phyloP scores from a whole-genome alignment of 2,329 filamentous ascomycete species.

The Epichloe sp. region DNA sequence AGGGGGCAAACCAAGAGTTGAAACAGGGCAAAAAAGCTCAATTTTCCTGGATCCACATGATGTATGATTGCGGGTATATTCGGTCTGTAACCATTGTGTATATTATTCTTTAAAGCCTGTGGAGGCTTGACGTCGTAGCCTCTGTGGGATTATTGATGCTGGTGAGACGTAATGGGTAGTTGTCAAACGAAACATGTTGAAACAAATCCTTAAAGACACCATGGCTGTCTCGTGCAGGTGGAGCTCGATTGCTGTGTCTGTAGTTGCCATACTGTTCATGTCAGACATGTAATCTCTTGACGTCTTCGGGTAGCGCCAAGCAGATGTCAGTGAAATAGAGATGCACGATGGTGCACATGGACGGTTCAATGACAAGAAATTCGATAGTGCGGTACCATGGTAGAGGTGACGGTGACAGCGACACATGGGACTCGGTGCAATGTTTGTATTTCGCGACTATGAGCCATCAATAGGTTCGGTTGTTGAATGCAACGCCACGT shows the following conservation, averaged over 20 bases:
- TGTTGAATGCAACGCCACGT: not conserved
- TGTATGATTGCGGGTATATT: slow-evolving; percentile 1
- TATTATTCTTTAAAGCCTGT: not conserved
- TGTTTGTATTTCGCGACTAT: not conserved
- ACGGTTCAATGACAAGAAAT: too few relatives aligned
- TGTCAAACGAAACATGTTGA: not conserved
- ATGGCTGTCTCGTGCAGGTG: too few relatives aligned
- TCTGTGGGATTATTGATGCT: not conserved
- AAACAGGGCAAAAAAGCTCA: not conserved
- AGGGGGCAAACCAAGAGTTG: not conserved
- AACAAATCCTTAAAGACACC: not conserved
- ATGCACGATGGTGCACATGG: too few relatives aligned
- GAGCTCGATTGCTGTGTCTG: too few relatives aligned
- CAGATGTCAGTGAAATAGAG: too few relatives aligned
- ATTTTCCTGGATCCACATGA: not conserved
- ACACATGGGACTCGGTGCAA: too few relatives aligned
- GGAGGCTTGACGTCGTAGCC: not conserved
- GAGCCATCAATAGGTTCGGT: not conserved
- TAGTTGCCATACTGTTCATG: too few relatives aligned
- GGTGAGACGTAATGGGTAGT: slow-evolving; percentile 1
- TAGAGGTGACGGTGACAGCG: too few relatives aligned
- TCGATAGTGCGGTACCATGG: too few relatives aligned
- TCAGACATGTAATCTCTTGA: too few relatives aligned
- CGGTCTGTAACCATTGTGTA: not conserved
- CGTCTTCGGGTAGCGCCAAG: too few relatives aligned